Base-by-base conservation (phyloP, 306 rosid species). In the Quercus suber region DNA sequence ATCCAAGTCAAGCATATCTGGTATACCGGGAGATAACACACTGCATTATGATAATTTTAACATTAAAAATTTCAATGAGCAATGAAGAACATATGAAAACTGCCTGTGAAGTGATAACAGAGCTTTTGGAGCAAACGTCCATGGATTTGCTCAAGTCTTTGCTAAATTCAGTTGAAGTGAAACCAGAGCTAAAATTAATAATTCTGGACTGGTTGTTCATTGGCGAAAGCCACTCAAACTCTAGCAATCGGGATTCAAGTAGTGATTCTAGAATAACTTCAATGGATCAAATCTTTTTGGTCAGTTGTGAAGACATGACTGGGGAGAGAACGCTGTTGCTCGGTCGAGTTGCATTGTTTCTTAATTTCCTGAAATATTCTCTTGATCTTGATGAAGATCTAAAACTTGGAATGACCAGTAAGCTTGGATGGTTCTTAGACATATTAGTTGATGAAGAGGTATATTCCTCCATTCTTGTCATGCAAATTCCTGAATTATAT, bases 51-150 rank as follows among this genome's bases (percentile, higher is more conserved):
- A 84, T 61, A 86, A 89, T 94, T 73, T 87, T 91, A 75, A 81
- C 92, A 49, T 89, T 92, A 43, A 88, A 86, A 82, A 80, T 85
- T 81, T 86, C 86, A 78, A 27, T 85, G 77, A 85, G 92, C 82
- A 87, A 77, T 82, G 89, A 80, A 73, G 80, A 65, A 28, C 86
- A 52, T 80, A 87, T 91, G 73, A 90, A 85, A 84, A 78, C 78
- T 75, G 97, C 91, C 10, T 69, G 88, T 76, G 86, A 82, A 64
- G 91, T 86, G 33, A 82, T 83, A 60, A 81, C 90, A 18, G 99
- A 94, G 75, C 87, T 94, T 71, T 80, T 94, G 87, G 97, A 89
- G 83, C 90, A 82, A 82, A 84, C 91, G 61, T 85, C 92, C 65
- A 65, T 91, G 89, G 91, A 88, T 84, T 76, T 92, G 52, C 78